These are phyloP conservation scores for Colletotrichum sublineola DNA, from an alignment of 2,329 filamentous ascomycete genomes.

Conservation along the genomic window DNA sequence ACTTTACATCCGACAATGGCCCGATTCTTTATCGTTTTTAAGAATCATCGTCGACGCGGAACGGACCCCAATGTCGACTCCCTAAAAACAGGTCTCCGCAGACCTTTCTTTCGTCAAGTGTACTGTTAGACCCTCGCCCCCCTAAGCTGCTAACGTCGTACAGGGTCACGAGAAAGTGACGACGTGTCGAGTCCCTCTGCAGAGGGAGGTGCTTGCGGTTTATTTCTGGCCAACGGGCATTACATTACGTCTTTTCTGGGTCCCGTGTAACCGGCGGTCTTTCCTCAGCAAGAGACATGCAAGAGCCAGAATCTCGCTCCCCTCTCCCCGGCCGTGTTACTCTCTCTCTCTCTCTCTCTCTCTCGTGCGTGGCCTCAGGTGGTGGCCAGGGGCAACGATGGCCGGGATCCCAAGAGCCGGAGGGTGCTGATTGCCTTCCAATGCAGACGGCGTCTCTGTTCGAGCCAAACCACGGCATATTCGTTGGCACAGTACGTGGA, in stretches of 20 bases:
- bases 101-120: background rate
- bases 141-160: conserved; percentile 18
- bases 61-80: background rate
- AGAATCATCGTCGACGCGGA: background rate
- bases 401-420: conserved; percentile 4
- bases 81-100: background rate
- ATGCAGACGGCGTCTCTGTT: conserved; percentile 11
- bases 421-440: conserved; percentile 22
- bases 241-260: conserved; percentile 10
- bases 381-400: conserved; percentile 12
- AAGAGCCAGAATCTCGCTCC: background rate
- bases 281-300: conserved; percentile 23
- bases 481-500: conserved; percentile 25
- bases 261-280: conserved; percentile 25
- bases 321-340: conserved; percentile 21
- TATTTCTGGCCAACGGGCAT: conserved; percentile 13
- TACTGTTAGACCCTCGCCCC: background rate
- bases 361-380: background rate
- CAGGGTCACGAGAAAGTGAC: conserved; percentile 25
- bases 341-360: background rate
- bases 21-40: conserved; percentile 26
- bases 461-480: conserved; percentile 12
- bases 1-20: conserved; percentile 15
- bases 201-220: conserved; percentile 20
- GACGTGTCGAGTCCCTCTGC: conserved; percentile 39